A percentile compares a stretch with the other conserved stretches of the same genome.
Conservation (phyloP, 83 land plant genomes). For the Thuja plicata region DNA sequence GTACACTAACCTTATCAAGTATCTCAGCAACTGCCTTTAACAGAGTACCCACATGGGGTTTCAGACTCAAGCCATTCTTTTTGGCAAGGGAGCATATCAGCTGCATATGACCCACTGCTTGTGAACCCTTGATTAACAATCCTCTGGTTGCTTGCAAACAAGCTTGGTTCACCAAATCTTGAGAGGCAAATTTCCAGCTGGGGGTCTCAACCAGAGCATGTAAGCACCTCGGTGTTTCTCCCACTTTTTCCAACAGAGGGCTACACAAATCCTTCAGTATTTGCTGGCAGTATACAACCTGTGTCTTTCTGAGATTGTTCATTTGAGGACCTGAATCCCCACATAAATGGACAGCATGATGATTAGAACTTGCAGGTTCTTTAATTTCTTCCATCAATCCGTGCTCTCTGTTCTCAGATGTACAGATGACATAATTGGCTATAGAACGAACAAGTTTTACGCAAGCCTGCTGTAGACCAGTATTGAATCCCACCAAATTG, state of each 20-base stretch:
- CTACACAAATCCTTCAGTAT: not conserved
- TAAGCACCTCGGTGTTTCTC: not conserved
- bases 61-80: not conserved
- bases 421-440: not conserved
- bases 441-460: not conserved
- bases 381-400: too few species aligned
- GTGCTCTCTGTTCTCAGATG: not conserved
- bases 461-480: not conserved
- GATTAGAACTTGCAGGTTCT: too few species aligned
- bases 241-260: not conserved
- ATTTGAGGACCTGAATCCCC: too few species aligned
- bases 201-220: constrained; percentile 1
- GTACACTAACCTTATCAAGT: not conserved
- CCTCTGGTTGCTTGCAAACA: not conserved
- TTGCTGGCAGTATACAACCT: not conserved
- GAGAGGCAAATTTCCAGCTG: not conserved
- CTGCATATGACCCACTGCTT: not conserved
- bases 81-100: not conserved
- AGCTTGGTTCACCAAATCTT: not conserved
- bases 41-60: not conserved
- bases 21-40: not conserved
- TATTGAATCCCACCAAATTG: not conserved
- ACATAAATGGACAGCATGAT: too few species aligned
- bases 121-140: not conserved
- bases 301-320: too few species aligned